Percentiles rank a stretch among this genome's conserved stretches.
phyloP scores from a whole-genome alignment of 2,329 filamentous ascomycete species.

The Shiraia sp. region DNA sequence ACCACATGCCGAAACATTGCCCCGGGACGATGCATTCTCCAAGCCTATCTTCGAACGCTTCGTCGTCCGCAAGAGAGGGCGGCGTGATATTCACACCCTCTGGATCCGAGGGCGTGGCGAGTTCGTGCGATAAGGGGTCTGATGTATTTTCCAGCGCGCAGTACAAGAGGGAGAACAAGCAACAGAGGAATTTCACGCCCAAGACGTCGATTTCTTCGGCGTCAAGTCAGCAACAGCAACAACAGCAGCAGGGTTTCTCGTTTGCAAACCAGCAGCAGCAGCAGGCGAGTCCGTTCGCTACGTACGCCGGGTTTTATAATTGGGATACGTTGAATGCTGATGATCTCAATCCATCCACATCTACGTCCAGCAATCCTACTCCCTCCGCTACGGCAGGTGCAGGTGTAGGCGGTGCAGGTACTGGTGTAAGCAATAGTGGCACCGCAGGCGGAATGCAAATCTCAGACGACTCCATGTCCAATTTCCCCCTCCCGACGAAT shows the following conservation, averaged over 20 bases:
- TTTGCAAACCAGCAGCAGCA: slow-evolving; percentile 12
- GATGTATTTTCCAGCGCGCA: no score
- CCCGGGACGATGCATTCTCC: slow-evolving; percentile 1
- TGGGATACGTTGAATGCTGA: slow-evolving; percentile 26
- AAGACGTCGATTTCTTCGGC: slow-evolving; percentile 17
- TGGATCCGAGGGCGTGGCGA: no score
- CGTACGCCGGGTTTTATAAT: slow-evolving; percentile 48
- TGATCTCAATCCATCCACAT: slow-evolving; percentile 10
- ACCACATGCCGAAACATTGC: slow-evolving; percentile 2
- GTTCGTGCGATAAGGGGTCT: no score
- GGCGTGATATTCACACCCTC: no score
- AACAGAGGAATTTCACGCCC: slow-evolving; percentile 14
- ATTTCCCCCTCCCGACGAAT: slow-evolving; percentile 39
- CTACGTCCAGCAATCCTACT: slow-evolving; percentile 8
- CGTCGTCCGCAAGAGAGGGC: no score
- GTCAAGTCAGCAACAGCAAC: no score
- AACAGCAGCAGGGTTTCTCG: slow-evolving; percentile 3
- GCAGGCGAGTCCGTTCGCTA: slow-evolving; percentile 31
- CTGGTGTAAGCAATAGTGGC: no score
- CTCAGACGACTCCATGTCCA: slow-evolving; percentile 27
- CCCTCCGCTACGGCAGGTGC: no score
- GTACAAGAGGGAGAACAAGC: slow-evolving; percentile 8
- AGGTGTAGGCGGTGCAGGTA: no score
- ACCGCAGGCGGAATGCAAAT: no score
- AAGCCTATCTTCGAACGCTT: no score